Conservation (phyloP, 192 early-diverging fungal genomes). For the Backusella circina region DNA sequence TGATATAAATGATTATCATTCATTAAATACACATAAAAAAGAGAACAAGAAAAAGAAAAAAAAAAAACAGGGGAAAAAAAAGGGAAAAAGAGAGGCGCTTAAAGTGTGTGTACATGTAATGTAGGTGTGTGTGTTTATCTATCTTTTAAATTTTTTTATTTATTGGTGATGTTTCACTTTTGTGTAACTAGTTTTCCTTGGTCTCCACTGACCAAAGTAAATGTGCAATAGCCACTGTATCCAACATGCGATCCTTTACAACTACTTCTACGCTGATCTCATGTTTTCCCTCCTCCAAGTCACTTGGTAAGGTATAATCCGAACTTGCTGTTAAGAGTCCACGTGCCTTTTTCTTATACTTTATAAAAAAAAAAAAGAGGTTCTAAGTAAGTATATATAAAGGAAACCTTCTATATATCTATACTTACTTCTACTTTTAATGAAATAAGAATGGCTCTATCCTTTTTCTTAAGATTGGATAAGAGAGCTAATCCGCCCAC, state of each 20-base stretch:
- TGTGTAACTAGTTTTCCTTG: slow-evolving; percentile 17
- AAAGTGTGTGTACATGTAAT: neutral
- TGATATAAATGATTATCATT: slow-evolving; percentile 10
- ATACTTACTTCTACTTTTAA: slow-evolving; percentile 50
- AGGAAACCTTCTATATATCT: neutral
- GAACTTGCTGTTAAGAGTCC: slow-evolving; percentile 38
- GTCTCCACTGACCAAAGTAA: slow-evolving; percentile 43
- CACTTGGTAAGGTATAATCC: slow-evolving; percentile 17
- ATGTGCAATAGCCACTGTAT: slow-evolving; percentile 44
- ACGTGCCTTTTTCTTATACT: slow-evolving; percentile 42
- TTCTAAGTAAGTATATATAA: neutral
- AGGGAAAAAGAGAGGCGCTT: neutral
- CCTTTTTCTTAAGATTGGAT: slow-evolving; percentile 42
- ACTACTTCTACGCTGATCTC: slow-evolving; percentile 40
- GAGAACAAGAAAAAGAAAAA: slow-evolving; percentile 4
- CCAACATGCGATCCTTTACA: slow-evolving; percentile 47
- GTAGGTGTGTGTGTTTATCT: neutral
- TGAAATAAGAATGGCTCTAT: slow-evolving; percentile 44
- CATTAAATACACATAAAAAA: slow-evolving; percentile 10
- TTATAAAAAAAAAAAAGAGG: neutral
- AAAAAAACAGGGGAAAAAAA: neutral
- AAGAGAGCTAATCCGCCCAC: slow-evolving; percentile 49
- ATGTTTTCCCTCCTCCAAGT: slow-evolving; percentile 6
- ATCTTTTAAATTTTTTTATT: neutral
- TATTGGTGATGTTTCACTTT: slow-evolving; percentile 10